phyloP scores from a whole-genome alignment of 352 stramenopile genomes.

The Elongisporangium prolatum region DNA sequence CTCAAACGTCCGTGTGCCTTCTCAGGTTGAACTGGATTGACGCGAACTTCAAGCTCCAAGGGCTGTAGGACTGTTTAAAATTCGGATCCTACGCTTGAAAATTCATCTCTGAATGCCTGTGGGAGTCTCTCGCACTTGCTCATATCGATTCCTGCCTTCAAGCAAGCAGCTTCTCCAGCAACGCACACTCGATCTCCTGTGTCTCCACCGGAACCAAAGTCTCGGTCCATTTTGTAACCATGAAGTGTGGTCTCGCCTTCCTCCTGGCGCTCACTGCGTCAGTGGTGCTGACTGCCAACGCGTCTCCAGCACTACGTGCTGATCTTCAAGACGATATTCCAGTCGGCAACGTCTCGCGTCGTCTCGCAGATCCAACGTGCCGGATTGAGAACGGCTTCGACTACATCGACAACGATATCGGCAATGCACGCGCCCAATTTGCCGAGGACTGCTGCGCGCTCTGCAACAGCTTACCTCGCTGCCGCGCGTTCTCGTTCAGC shows the following conservation, averaged over 20 bases:
- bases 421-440: neutral
- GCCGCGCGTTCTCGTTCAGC: constrained; percentile 46
- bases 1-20: neutral
- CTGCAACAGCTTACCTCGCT: constrained; percentile 12
- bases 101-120: no score
- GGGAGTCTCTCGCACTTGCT: neutral
- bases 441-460: constrained; percentile 19
- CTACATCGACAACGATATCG: constrained; percentile 32
- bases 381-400: constrained; percentile 22
- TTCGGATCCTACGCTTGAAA: neutral
- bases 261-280: neutral
- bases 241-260: neutral
- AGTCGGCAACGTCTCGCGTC: neutral
- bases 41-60: neutral
- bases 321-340: neutral
- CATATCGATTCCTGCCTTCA: neutral
- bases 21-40: neutral
- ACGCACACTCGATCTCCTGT: neutral
- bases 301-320: neutral
- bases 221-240: neutral
- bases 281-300: neutral
- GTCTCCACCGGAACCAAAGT: neutral
- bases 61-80: neutral
- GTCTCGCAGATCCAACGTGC: constrained; percentile 2
- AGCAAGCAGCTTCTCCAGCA: neutral